Conservation (phyloP, 2,329 filamentous ascomycete species). For the Pseudogymnoascus sp. region DNA sequence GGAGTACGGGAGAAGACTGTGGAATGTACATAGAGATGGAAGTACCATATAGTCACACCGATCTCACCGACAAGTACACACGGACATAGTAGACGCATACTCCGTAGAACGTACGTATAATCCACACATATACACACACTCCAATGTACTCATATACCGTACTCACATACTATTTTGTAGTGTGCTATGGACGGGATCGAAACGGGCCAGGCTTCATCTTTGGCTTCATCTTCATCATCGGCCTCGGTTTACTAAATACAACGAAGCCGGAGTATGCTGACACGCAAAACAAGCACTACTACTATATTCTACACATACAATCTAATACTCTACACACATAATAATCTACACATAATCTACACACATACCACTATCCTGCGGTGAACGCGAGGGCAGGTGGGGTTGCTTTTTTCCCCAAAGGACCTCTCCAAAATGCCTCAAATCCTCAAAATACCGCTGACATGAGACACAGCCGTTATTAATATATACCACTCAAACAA, state of each 20-base stretch:
- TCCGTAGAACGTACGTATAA: too few relatives aligned
- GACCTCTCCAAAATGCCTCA: not conserved
- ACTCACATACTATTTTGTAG: not conserved
- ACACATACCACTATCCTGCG: not conserved
- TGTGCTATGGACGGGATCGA: not conserved
- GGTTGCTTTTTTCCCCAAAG: not conserved
- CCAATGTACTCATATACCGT: not conserved
- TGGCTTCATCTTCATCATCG: too few relatives aligned
- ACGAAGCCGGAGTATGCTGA: not conserved
- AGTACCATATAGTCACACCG: not conserved
- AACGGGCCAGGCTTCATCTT: not conserved
- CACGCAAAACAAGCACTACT: not conserved
- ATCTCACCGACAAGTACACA: not conserved
- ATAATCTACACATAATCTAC: not conserved
- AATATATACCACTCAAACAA: not conserved
- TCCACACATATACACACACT: not conserved
- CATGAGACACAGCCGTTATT: not conserved
- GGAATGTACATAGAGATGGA: not conserved
- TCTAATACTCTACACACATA: not conserved
- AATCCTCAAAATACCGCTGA: not conserved
- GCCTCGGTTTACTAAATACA: not conserved
- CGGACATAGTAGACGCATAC: too few relatives aligned
- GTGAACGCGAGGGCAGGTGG: not conserved
- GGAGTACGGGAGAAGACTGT: not conserved
- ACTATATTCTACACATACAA: not conserved